Percentiles rank a stretch among this genome's conserved stretches.
Conservation (phyloP, 2,329 filamentous ascomycete species). For the Cladophialophora chaetospira region DNA sequence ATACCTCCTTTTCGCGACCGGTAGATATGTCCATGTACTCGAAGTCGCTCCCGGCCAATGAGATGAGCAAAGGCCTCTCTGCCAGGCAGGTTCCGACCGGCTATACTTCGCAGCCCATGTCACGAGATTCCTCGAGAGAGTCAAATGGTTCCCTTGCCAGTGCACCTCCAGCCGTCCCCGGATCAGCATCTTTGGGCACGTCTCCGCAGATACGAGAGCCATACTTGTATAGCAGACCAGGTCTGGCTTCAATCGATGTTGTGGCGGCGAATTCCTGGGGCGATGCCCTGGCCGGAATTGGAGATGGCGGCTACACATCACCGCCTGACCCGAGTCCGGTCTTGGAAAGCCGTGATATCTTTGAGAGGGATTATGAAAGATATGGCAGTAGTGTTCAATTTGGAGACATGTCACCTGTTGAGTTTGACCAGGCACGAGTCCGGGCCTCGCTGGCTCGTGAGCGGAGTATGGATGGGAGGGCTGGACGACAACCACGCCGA, state of each 20-base stretch:
- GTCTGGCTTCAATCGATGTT: conserved; percentile 19
- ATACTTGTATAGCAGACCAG: conserved; percentile 21
- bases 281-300: background rate
- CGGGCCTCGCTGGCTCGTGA: conserved; percentile 13
- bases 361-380: conserved; percentile 14
- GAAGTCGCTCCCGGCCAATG: conserved; percentile 4
- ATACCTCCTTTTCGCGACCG: conserved; percentile 20
- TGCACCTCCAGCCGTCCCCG: conserved; percentile 27
- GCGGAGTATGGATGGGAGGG: conserved; percentile 2
- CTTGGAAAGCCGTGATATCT: conserved; percentile 1
- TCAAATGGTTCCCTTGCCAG: conserved; percentile 34
- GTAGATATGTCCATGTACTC: background rate
- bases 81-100: conserved; percentile 26
- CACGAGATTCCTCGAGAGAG: conserved; percentile 35
- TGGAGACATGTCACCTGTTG: conserved; percentile 24
- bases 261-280: conserved; percentile 18
- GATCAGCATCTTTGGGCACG: conserved; percentile 15
- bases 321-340: background rate
- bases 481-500: background rate
- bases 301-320: background rate
- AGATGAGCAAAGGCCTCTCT: conserved; percentile 12
- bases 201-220: conserved; percentile 23
- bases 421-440: conserved; percentile 21
- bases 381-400: conserved; percentile 16
- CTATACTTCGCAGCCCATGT: conserved; percentile 38